Conservation (phyloP, 805 yeast genomes). For the Ascoidea asiatica region DNA sequence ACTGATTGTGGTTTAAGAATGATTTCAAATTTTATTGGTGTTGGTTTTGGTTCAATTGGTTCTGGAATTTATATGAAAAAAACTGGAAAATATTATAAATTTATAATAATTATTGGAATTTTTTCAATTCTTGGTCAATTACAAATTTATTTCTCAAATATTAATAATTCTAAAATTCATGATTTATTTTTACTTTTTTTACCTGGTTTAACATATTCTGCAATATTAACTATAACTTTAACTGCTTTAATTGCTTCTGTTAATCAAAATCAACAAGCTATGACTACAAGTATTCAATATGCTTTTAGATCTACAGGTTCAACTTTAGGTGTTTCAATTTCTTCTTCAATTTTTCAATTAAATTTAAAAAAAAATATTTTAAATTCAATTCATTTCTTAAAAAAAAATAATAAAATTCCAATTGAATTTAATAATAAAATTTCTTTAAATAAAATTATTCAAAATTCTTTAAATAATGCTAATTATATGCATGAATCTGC, state of each 20-base stretch:
- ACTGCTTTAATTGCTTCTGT: constrained; percentile 70
- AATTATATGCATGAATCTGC: constrained; percentile 37
- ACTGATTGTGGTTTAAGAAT: constrained; percentile 43
- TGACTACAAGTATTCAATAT: constrained; percentile 81
- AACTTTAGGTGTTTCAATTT: constrained; percentile 65
- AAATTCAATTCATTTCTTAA: too few relatives aligned
- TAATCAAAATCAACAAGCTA: constrained; percentile 56
- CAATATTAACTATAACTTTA: constrained; percentile 56
- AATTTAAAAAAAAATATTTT: constrained; percentile 21
- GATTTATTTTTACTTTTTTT: constrained; percentile 34
- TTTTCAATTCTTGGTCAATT: constrained; percentile 33
- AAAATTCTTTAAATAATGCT: constrained; percentile 40
- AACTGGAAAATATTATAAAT: constrained; percentile 50
- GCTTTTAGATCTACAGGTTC: constrained; percentile 81
- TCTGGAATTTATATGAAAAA: constrained; percentile 54
- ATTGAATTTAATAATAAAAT: too few relatives aligned
- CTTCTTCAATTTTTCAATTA: constrained; percentile 52
- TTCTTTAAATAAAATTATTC: constrained; percentile 30
- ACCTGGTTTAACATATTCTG: constrained; percentile 55
- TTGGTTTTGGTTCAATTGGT: constrained; percentile 50
- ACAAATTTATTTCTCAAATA: constrained; percentile 16
- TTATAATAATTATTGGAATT: constrained; percentile 28
- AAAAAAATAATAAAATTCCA: too few relatives aligned
- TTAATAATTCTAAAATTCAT: constrained; percentile 16
- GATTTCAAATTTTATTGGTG: constrained; percentile 51